A percentile compares a stretch with the other conserved stretches of the same genome.
Evolutionary conservation across 257 asterid species (phyloP).

Genomic region (Solanum verrucosum): DNA sequence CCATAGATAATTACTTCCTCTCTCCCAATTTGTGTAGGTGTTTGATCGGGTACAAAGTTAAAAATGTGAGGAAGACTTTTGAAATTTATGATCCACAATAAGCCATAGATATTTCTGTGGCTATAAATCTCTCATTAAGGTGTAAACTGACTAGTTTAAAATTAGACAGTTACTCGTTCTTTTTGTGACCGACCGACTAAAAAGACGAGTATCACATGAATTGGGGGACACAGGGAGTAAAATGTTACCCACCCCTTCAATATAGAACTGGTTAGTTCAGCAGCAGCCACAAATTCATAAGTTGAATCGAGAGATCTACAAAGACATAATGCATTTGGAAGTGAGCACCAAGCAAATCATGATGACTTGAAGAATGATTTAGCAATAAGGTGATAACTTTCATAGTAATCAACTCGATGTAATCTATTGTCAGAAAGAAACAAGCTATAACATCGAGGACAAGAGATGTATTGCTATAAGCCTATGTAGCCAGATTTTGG

Average conservation of each 20-base stretch:
- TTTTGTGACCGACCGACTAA: not conserved
- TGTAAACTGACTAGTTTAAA: not conserved
- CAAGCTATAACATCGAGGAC: not conserved
- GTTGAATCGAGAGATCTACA: not conserved
- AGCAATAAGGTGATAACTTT: not conserved
- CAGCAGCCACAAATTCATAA: not conserved
- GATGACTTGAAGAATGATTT: not conserved
- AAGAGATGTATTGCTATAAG: not conserved
- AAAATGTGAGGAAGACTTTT: not conserved
- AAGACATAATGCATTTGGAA: not conserved
- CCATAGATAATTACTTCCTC: not conserved
- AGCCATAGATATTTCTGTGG: not conserved
- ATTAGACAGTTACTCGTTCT: not conserved
- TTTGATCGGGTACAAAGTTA: not conserved
- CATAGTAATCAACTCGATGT: not conserved
- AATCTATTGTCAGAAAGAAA: not conserved
- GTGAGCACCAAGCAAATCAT: not conserved
- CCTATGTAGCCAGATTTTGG: not conserved
- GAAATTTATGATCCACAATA: not conserved
- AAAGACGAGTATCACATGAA: not conserved
- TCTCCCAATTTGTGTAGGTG: not conserved
- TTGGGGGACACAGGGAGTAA: not conserved
- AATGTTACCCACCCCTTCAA: not conserved
- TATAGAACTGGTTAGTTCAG: not conserved
- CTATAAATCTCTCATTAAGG: not conserved